These are phyloP conservation scores for Arthrobotrys conoides DNA, from an alignment of 2,329 filamentous ascomycete species.

Conservation along the genomic window DNA sequence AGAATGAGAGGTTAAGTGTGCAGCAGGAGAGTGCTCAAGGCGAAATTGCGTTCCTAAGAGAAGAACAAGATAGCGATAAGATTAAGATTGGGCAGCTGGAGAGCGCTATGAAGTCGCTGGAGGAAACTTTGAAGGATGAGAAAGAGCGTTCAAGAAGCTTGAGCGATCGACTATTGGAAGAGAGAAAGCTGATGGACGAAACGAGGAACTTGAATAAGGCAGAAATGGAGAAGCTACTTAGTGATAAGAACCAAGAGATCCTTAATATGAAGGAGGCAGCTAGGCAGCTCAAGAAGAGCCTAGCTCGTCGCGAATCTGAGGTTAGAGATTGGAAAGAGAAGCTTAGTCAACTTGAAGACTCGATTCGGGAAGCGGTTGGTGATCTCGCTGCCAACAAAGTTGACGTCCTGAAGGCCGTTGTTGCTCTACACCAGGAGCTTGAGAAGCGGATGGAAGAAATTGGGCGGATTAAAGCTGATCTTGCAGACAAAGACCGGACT, in stretches of 20 bases:
- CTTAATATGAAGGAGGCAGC: slow-evolving; percentile 87
- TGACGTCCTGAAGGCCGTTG: slow-evolving; percentile 86
- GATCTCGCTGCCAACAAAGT: slow-evolving; percentile 89
- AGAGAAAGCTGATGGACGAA: slow-evolving; percentile 86
- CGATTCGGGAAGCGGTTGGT: slow-evolving; percentile 86
- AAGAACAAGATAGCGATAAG: slow-evolving; percentile 97
- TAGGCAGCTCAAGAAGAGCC: slow-evolving; percentile 82
- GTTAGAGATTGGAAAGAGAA: slow-evolving; percentile 92
- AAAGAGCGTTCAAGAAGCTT: slow-evolving; percentile 75
- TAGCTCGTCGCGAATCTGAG: slow-evolving; percentile 88
- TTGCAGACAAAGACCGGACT: slow-evolving; percentile 91
- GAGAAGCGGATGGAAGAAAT: slow-evolving; percentile 87
- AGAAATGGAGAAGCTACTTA: slow-evolving; percentile 92
- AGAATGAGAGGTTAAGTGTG: slow-evolving; percentile 87
- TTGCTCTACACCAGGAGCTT: slow-evolving; percentile 87
- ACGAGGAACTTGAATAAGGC: slow-evolving; percentile 80
- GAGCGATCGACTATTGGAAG: slow-evolving; percentile 67
- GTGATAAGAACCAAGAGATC: slow-evolving; percentile 89
- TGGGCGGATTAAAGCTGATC: slow-evolving; percentile 79
- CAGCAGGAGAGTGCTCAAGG: slow-evolving; percentile 93
- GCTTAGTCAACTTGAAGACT: slow-evolving; percentile 89
- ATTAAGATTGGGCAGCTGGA: slow-evolving; percentile 97
- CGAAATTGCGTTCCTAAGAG: slow-evolving; percentile 93
- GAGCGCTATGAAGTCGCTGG: slow-evolving; percentile 82
- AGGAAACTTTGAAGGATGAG: slow-evolving; percentile 85